Evolutionary conservation across 1,139 yeast species (phyloP).

Genomic region (Suhomyces taliae): DNA sequence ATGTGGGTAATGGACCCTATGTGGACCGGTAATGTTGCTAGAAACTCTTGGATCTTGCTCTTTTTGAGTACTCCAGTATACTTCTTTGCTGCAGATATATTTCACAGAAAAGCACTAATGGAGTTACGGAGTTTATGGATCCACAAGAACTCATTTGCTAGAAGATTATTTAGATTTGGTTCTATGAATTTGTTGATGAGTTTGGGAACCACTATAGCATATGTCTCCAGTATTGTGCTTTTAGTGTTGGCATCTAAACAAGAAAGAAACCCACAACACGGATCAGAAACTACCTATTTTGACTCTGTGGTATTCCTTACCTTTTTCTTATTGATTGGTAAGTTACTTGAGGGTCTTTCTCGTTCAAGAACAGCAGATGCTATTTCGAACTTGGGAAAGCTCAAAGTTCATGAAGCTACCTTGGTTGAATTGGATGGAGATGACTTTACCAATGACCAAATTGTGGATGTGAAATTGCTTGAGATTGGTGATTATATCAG

Average conservation of each 20-base stretch:
- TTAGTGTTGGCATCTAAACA: constrained; percentile 50
- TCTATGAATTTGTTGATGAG: constrained; percentile 75
- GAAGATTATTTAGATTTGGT: constrained; percentile 66
- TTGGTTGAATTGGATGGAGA: constrained; percentile 36
- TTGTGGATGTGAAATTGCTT: constrained; percentile 50
- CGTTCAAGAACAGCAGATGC: constrained; percentile 70
- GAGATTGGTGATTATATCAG: constrained; percentile 65
- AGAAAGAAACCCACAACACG: constrained; percentile 28
- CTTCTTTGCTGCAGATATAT: constrained; percentile 71
- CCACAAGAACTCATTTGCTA: constrained; percentile 53
- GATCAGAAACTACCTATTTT: constrained; percentile 65
- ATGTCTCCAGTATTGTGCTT: constrained; percentile 64
- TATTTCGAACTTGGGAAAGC: constrained; percentile 50
- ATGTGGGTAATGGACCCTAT: constrained; percentile 60
- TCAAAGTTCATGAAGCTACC: constrained; percentile 53
- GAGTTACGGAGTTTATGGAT: constrained; percentile 62
- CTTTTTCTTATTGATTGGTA: constrained; percentile 68
- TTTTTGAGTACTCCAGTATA: constrained; percentile 71
- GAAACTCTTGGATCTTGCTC: constrained; percentile 66
- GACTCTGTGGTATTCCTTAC: constrained; percentile 78
- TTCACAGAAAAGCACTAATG: constrained; percentile 63
- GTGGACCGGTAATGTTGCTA: constrained; percentile 63
- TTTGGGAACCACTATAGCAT: constrained; percentile 71
- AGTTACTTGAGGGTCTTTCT: constrained; percentile 64
- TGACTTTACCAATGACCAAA: constrained; percentile 32